These are phyloP conservation scores for Aspergillus arachidicola DNA, from an alignment of 2,329 filamentous ascomycete species.

Conservation along the genomic window DNA sequence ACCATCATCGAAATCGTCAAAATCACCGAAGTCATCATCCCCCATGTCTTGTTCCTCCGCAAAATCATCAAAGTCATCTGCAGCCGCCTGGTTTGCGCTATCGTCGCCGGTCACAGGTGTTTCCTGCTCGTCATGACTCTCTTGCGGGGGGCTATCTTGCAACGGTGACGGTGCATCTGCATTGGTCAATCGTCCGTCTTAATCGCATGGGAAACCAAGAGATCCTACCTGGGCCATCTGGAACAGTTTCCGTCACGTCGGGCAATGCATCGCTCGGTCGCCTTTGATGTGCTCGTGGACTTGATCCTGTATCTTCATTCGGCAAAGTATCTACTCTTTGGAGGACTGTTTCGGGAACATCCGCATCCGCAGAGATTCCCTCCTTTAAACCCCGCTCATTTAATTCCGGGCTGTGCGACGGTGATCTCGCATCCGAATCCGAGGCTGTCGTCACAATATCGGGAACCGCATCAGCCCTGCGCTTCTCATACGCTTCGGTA, in stretches of 20 bases:
- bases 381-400: constrained; percentile 16
- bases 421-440: constrained; percentile 35
- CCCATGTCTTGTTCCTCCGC: constrained; percentile 54
- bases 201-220: constrained; percentile 34
- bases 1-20: constrained; percentile 70
- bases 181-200: constrained; percentile 61
- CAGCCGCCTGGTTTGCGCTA: constrained; percentile 68
- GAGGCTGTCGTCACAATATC: constrained; percentile 58
- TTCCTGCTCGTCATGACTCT: constrained; percentile 45
- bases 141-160: constrained; percentile 51
- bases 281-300: constrained; percentile 42
- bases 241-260: constrained; percentile 45
- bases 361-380: constrained; percentile 11
- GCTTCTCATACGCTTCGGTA: constrained; percentile 59
- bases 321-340: constrained; percentile 47
- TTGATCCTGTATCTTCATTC: constrained; percentile 35
- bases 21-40: constrained; percentile 64
- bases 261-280: constrained; percentile 47
- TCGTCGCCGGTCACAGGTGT: constrained; percentile 40
- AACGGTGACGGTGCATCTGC: constrained; percentile 59
- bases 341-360: constrained; percentile 48
- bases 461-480: constrained; percentile 61
- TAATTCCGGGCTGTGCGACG: constrained; percentile 22
- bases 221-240: constrained; percentile 61
- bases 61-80: constrained; percentile 60